Base-by-base conservation (phyloP, 2,329 filamentous ascomycete species). In the Xylariomycetidae sp. region DNA sequence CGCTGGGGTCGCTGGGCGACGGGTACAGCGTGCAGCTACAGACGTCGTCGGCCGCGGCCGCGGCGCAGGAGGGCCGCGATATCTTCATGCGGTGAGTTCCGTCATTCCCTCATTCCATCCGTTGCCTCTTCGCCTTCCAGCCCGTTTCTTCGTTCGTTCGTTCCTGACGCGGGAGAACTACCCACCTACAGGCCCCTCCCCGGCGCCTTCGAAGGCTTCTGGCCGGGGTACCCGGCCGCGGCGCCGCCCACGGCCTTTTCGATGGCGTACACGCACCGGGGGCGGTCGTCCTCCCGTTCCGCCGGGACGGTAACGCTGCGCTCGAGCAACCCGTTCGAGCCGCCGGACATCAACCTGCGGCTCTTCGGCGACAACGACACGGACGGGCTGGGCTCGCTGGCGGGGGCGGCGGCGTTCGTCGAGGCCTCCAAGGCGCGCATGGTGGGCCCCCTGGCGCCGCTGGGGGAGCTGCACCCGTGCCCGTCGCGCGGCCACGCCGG, bases 271-370 rank as follows among this genome's bases (percentile, higher is more conserved):
- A 65, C 73, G 0, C 69, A 71, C n/a, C n/a, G n/a, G n/a, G n/a
- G n/a, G n/a, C n/a, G n/a, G n/a, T n/a, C n/a, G n/a, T n/a, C n/a
- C n/a, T n/a, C n/a, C n/a, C n/a, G n/a, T n/a, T n/a, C n/a, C 40
- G 63, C 63, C 5, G 78, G 79, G 12, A 72, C 67, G 1, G 75
- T 82, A 5, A 63, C 54, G 4, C 65, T 82, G 4, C 58, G 59
- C 9, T 79, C 74, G 0, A 56, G 67, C 0, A 68, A 81, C 51
- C 77, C 76, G 1, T 67, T 68, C 10, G 76, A 81, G 39, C 61
- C 66, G 15, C 77, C 77, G 0, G 57, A 70, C 16, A 80, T 81
- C 47, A 65, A 68, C 41, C 77, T 77, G 58, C 67, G 70, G 43
- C 76, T 65, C 50, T 76, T 66, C 63, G 54, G 61, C 50, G 61